Percentiles rank a stretch among this genome's conserved stretches.
Evolutionary conservation across 257 asterid species (phyloP).

Genomic region (Linaria vulgaris): DNA sequence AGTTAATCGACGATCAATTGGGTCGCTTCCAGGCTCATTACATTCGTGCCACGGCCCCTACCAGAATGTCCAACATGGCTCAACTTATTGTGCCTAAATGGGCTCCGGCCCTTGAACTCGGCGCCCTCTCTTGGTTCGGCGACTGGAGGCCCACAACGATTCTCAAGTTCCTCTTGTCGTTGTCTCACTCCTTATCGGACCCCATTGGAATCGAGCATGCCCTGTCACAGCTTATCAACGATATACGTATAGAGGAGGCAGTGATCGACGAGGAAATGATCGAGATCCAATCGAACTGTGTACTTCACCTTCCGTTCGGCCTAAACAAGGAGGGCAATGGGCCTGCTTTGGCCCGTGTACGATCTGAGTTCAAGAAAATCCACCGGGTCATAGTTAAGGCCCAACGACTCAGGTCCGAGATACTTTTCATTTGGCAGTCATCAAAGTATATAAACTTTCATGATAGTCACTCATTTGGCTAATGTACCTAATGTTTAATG

Average conservation of each 20-base stretch:
- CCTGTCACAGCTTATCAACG: conserved; percentile 55
- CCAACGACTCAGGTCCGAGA: conserved; percentile 59
- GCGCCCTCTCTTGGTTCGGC: conserved; percentile 75
- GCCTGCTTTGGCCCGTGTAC: conserved; percentile 35
- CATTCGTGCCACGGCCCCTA: conserved; percentile 42
- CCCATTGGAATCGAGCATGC: conserved; percentile 45
- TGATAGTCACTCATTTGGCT: background rate
- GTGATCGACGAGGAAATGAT: conserved; percentile 87
- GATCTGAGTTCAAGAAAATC: conserved; percentile 63
- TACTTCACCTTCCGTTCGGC: conserved; percentile 70
- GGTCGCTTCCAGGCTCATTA: conserved; percentile 51
- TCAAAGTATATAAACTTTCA: background rate
- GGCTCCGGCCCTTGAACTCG: conserved; percentile 60
- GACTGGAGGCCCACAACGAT: conserved; percentile 92
- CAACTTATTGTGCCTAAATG: conserved; percentile 67
- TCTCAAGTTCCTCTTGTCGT: conserved; percentile 53
- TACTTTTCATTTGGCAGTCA: background rate
- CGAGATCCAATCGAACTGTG: conserved; percentile 77
- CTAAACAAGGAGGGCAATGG: conserved; percentile 23
- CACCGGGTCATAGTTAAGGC: conserved; percentile 70
- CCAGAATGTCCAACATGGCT: conserved; percentile 50
- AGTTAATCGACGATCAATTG: conserved; percentile 61
- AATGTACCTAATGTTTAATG: background rate
- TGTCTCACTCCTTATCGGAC: conserved; percentile 42
- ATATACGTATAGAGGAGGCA: conserved; percentile 75